Evolutionary conservation across 139 green algal genomes (phyloP), one percentile per base, ranked within the genome.

Genomic region (Raphidocelis subcapitata): DNA sequence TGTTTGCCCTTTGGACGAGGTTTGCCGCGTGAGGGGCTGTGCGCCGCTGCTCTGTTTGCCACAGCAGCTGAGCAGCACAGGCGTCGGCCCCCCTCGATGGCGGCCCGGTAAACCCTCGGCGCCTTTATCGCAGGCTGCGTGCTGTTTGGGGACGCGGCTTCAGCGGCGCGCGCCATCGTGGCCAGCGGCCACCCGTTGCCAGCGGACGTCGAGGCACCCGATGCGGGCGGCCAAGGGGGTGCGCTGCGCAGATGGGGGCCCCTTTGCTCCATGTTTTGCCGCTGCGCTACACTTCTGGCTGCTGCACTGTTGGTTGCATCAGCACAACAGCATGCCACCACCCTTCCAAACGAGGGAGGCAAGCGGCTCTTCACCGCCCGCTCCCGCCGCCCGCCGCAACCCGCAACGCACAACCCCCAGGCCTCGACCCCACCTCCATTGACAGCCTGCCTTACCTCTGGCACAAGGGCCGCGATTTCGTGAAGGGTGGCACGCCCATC

Each of bases 401-500:
- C 41, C 41, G 8, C 8, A 49, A 49, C 41, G 14, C 31, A 20
- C 14, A 4, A 44, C 16, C 10, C 62, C 28, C 81, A 87, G 84
- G 74, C 16, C 66, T 88, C 36, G 80, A 88, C 73, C 57, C 62
- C 23, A 74, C 87, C 72, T 62, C 63, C 2, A 72, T 83, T 1
- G 65, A 62, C 33, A 83, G 85, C 69, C 69, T 88, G 56, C 66
- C 77, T 1, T 87, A 82, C 52, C 55, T 94, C 47, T 96, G 91
- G 91, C 84, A 92, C 81, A 89, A 91, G 76, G 85, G 85, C 0
- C 32, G 69, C 18, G 82, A 89, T 61, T 88, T 85, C 31, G 52
- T 83, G 10, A 89, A 88, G 64, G 41, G 52, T 0, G 75, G 68
- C 18, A 80, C 60, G 10, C 10, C 67, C 24, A 74, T 82, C 15